Evolutionary conservation across 306 rosid genomes (phyloP), one percentile per base, ranked within the genome.

Genomic region (Pyrus betulifolia): DNA sequence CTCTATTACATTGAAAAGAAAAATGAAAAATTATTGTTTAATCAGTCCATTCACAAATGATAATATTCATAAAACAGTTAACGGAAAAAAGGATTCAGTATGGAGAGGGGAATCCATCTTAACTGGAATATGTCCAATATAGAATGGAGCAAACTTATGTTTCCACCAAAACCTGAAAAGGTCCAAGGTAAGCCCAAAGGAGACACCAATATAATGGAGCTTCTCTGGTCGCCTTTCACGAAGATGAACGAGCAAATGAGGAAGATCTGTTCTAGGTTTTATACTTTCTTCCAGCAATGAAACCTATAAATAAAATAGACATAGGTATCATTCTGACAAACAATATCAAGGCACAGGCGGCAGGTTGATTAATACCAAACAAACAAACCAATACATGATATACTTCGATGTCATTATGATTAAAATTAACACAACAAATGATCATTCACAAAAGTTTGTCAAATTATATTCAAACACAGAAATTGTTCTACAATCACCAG

Each of bases 121-220:
- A 95, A 95, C 99, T 95, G 90, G 97, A 88, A 86, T 90, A 78
- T 95, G 96, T 80, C 99, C 89, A 42, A 95, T 88, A 80, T 90
- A 92, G 89, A 92, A 95, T 44, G 97, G 97, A 81, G 88, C 91
- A 89, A 95, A 95, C 78, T 85, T 86, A 84, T 86, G 97, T 85
- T 81, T 95, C 86, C 88, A 90, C 98, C 98, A 95, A 87, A 95
- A 95, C 69, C 97, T 90, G 63, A 89, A 88, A 75, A 95, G 93
- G 60, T 95, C 93, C 85, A 89, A 86, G 49, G 97, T 95, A 77
- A 95, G 87, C 74, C 98, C 98, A 84, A 95, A 95, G 75, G 98
- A 95, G 83, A 95, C 98, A 74, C 97, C 98, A 76, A 92, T 62
- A 78, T 92, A 95, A 70, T 92, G 98, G 71, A 95, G 98, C 85